These are phyloP conservation scores for Puya raimondii DNA, from an alignment of 176 grass and related monocot genomes.

Conservation along the genomic window DNA sequence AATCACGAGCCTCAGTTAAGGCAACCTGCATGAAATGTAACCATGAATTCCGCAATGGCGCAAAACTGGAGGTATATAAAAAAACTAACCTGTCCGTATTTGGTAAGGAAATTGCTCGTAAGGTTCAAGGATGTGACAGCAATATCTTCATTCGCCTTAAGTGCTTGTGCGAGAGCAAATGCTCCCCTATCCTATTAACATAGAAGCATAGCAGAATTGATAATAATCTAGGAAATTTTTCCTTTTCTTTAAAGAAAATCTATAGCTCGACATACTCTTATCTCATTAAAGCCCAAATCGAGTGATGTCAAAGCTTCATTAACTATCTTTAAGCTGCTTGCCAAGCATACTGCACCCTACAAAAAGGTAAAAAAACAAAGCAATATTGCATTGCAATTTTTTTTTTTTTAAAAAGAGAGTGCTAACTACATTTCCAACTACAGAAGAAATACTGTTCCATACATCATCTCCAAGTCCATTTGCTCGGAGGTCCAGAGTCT, in stretches of 20 bases:
- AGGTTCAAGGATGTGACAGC: constrained; percentile 68
- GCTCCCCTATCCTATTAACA: constrained; percentile 69
- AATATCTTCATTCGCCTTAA: constrained; percentile 91
- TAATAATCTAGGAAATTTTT: not conserved
- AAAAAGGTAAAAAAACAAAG: constrained; percentile 18
- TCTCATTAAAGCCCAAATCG: constrained; percentile 98
- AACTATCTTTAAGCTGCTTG: constrained; percentile 88
- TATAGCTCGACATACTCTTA: constrained; percentile 43
- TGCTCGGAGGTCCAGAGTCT: constrained; percentile 78
- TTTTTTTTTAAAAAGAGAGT: constrained; percentile 16
- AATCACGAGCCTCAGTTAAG: constrained; percentile 65
- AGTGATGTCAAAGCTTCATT: constrained; percentile 83
- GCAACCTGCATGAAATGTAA: constrained; percentile 64
- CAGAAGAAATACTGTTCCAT: constrained; percentile 10
- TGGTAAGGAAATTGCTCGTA: constrained; percentile 78
- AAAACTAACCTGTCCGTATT: constrained; percentile 82
- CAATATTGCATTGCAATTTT: constrained; percentile 6
- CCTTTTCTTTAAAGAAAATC: not conserved
- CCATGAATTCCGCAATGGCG: not conserved
- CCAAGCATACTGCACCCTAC: constrained; percentile 86
- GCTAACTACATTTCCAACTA: constrained; percentile 8
- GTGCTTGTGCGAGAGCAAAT: constrained; percentile 85
- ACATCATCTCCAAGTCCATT: constrained; percentile 98
- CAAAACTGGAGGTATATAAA: not conserved
- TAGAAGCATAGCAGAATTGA: not conserved